Base-by-base conservation (phyloP, 2,329 filamentous ascomycete genomes). In the Exophiala alcalophila region DNA sequence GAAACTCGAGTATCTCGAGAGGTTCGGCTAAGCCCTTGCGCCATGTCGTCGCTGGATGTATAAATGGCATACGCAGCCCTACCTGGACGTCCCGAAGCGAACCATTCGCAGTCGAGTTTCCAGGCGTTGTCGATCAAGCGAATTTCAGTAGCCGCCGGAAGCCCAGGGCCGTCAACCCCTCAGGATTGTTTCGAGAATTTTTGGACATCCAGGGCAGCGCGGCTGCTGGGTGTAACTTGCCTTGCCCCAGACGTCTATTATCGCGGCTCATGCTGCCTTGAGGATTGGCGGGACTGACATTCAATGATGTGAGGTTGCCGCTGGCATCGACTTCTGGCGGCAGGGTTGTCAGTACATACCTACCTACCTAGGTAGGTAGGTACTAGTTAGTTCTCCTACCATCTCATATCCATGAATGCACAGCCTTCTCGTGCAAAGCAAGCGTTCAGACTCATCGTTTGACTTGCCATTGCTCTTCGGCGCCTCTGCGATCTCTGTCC, bases 91-190 rank as follows among this genome's bases (percentile, higher is more conserved):
- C 27, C 36, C n/a, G n/a, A 47, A 42, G 28, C 44, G 44, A 36
- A 21, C 49, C 49, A 52, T 30, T 52, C 12, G 24, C 12, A 25
- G 11, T 31, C 39, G 18, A 18, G 7, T 10, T n/a, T 26, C n/a
- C 14, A 28, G 49, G 45, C 41, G 45, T 35, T 52, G 44, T 45
- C 39, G 36, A 45, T 37, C 21, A 45, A 36, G 33, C 41, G 40
- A 47, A 49, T 49, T 28, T 49, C 37, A 44, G 28, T 52, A 52
- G 38, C 49, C 49, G 49, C 49, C 36, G 40, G 35, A 23, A 36
- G 44, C 27, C 38, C 46, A 33, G 18, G 19, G 32, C 32, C 26
- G 11, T 10, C 21, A n/a, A 46, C n/a, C 19, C 21, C 26, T 18
- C 18, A 30, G 20, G 29, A n/a, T n/a, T n/a, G 31, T 35, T 40